phyloP scores from a whole-genome alignment of 345 rosid genomes.

The Cochlearia excelsa region DNA sequence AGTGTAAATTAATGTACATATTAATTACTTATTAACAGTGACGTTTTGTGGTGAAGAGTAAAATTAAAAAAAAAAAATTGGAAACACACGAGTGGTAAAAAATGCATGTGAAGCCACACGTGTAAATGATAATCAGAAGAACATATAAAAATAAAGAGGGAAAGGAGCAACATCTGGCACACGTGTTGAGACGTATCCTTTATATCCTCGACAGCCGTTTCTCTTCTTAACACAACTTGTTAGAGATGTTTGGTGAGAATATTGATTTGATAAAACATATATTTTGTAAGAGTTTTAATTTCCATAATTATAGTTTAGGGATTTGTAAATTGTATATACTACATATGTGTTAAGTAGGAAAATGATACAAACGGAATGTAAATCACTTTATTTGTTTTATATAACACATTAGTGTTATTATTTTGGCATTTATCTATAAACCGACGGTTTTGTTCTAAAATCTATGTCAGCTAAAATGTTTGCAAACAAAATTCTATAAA shows the following conservation, averaged over 20 bases:
- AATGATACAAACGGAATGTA: neutral
- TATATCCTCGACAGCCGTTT: constrained; percentile 41
- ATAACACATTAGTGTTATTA: neutral
- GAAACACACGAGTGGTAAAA: constrained; percentile 32
- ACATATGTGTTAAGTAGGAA: neutral
- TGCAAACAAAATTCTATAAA: neutral
- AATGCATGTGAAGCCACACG: constrained; percentile 37
- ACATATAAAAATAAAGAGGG: constrained; percentile 15
- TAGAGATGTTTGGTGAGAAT: constrained; percentile 17
- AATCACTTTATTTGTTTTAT: neutral
- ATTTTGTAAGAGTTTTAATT: neutral
- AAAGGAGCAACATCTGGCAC: constrained; percentile 37
- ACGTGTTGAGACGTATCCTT: constrained; percentile 34
- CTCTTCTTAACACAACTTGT: constrained; percentile 13
- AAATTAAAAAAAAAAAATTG: neutral
- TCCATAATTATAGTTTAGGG: neutral
- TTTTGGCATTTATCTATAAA: neutral
- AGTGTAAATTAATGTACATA: no score
- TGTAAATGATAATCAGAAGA: constrained; percentile 27
- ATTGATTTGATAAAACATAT: neutral
- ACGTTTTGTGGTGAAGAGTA: neutral
- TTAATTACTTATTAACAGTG: no score
- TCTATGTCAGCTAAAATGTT: neutral
- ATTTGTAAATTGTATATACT: neutral
- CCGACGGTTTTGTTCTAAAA: neutral